A percentile compares a stretch with the other conserved stretches of the same genome.
phyloP scores from a whole-genome alignment of 768 basidiomycete genomes.

The Mycena rosella region DNA sequence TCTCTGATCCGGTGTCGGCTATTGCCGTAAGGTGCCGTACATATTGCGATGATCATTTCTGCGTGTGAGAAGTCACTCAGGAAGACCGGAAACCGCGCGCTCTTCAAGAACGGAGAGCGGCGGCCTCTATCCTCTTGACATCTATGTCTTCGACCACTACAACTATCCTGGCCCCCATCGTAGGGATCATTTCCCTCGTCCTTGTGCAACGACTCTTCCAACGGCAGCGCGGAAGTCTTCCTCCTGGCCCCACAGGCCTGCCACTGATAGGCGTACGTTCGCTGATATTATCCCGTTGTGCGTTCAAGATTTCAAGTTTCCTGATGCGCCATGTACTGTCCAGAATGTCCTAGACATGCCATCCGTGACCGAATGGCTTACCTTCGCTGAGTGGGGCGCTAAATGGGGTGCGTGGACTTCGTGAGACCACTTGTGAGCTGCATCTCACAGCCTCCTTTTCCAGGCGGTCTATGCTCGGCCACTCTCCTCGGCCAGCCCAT shows the following conservation, averaged over 20 bases:
- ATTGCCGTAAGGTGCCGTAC: too few species aligned
- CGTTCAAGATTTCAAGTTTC: too few species aligned
- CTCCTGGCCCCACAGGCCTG: conserved; percentile 57
- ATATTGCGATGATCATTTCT: too few species aligned
- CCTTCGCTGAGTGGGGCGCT: conserved; percentile 64
- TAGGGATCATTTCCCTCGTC: conserved; percentile 36
- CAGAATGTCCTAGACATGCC: conserved; percentile 67
- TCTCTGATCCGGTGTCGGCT: too few species aligned
- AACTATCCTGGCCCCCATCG: conserved; percentile 26
- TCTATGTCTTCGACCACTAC: conserved; percentile 22
- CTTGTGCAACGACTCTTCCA: conserved; percentile 40
- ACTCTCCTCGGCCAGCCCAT: conserved; percentile 58
- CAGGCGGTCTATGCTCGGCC: conserved; percentile 55
- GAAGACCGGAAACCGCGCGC: too few species aligned
- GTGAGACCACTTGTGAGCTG: not conserved
- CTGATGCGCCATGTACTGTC: not conserved
- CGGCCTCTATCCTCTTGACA: not conserved
- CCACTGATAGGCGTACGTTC: conserved; percentile 55
- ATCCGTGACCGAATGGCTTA: conserved; percentile 57
- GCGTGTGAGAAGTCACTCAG: too few species aligned
- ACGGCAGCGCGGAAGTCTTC: conserved; percentile 42
- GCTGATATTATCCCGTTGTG: too few species aligned
- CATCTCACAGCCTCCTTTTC: not conserved
- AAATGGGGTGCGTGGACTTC: conserved; percentile 57
- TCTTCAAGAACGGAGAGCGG: too few species aligned